Conservation (phyloP, 2,329 filamentous ascomycete genomes). For the Monilinia vaccinii-corymbosi region DNA sequence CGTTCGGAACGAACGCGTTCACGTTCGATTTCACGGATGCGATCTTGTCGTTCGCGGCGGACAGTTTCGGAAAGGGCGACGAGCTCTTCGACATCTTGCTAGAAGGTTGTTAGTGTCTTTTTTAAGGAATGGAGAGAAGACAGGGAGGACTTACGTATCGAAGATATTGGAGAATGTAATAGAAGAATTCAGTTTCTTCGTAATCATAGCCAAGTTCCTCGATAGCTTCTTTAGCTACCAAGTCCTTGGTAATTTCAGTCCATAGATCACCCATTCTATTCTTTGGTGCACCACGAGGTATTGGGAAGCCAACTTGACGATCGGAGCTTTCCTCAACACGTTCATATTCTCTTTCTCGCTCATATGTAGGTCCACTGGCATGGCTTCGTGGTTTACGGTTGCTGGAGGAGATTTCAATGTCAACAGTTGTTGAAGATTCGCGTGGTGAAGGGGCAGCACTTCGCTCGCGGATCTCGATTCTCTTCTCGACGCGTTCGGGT, state of each 20-base stretch:
- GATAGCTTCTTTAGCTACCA: slow-evolving; percentile 80
- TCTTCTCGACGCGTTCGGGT: slow-evolving; percentile 12
- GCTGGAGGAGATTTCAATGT: slow-evolving; percentile 26
- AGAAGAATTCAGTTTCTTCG: slow-evolving; percentile 83
- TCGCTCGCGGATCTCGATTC: slow-evolving; percentile 21
- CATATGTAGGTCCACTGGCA: slow-evolving; percentile 16
- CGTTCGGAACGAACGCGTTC: slow-evolving; percentile 45
- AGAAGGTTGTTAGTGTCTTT: slow-evolving; percentile 27
- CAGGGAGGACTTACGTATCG: slow-evolving; percentile 58
- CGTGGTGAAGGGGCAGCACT: slow-evolving; percentile 11
- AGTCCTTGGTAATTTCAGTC: slow-evolving; percentile 94
- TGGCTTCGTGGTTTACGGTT: slow-evolving; percentile 7
- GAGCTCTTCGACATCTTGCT: slow-evolving; percentile 83
- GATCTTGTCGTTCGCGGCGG: slow-evolving; percentile 49
- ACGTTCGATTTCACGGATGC: slow-evolving; percentile 45
- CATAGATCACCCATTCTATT: slow-evolving; percentile 58
- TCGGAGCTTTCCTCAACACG: slow-evolving; percentile 45
- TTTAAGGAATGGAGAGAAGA: not conserved
- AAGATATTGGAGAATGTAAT: slow-evolving; percentile 88
- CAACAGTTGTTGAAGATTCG: slow-evolving; percentile 18
- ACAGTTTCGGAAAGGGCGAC: slow-evolving; percentile 79
- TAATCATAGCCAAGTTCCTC: slow-evolving; percentile 77
- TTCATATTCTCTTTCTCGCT: slow-evolving; percentile 33
- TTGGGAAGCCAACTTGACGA: slow-evolving; percentile 32
- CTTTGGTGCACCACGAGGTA: slow-evolving; percentile 20